These are phyloP conservation scores for Abrus pulchellus DNA, from an alignment of 306 rosid species.

Conservation along the genomic window DNA sequence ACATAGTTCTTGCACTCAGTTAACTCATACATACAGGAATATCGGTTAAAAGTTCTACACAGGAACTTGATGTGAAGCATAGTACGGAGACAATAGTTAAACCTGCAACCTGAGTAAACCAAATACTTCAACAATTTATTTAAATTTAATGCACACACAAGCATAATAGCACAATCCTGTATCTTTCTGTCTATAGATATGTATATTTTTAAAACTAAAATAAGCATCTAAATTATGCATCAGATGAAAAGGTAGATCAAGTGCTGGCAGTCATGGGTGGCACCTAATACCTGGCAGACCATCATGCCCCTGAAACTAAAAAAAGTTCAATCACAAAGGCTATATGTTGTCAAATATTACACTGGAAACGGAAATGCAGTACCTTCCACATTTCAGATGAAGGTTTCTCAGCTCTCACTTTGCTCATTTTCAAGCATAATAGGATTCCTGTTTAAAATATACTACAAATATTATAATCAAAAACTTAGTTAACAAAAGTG, in stretches of 20 bases:
- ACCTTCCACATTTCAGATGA: constrained; percentile 94
- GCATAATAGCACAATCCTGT: constrained; percentile 12
- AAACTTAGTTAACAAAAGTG: constrained; percentile 30
- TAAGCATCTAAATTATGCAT: constrained; percentile 22
- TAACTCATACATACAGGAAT: constrained; percentile 72
- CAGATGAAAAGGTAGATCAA: constrained; percentile 20
- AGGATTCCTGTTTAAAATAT: constrained; percentile 65
- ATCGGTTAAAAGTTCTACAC: constrained; percentile 80
- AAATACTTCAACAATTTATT: constrained; percentile 34
- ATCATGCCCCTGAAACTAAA: neutral
- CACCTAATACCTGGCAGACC: constrained; percentile 5
- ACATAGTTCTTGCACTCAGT: constrained; percentile 28
- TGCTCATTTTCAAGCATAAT: constrained; percentile 87
- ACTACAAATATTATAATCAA: neutral
- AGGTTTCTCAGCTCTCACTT: constrained; percentile 89
- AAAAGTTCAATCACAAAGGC: constrained; percentile 30
- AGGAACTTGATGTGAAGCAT: constrained; percentile 85
- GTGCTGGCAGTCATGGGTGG: constrained; percentile 40
- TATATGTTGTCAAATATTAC: constrained; percentile 10
- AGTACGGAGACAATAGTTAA: constrained; percentile 79
- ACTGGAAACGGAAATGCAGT: constrained; percentile 38
- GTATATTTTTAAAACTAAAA: constrained; percentile 2
- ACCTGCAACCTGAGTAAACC: constrained; percentile 83
- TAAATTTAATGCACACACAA: constrained; percentile 11
- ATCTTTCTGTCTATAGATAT: neutral